Evolutionary conservation across 2,329 filamentous ascomycete genomes (phyloP), one percentile per base, ranked within the genome.

Genomic region (Hyphodiscus sp.): DNA sequence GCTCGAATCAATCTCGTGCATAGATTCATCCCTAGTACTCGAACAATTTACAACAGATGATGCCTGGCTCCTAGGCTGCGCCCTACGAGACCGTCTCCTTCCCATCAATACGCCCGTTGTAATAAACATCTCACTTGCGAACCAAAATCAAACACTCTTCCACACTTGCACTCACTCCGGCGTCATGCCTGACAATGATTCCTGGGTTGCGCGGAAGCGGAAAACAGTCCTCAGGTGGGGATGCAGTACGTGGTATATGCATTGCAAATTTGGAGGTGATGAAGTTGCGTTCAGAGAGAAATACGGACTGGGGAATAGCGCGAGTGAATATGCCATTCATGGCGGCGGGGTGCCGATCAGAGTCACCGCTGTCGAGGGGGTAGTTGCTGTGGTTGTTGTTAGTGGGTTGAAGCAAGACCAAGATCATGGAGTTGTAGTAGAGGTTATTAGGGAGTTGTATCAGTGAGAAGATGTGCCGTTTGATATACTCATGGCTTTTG

Each of bases 401-500:
- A 87, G 83, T 64, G 89, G 88, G 4, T 68, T 92, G 68, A 86
- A 83, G 73, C 85, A 91, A 69, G 76, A 87, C 62, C 80, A 91
- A 71, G 87, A 91, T 68, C 89, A 94, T 69, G 82, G 81, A 9
- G 80, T 91, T 41, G 82, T 92, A 64, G 78, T 87, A 0, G 85
- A 91, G 56, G 63, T 64, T 45, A 67, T 67, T 45, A 54, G 53
- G 20, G 62, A 65, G 38, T 52, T 64, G 51, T 62, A 60, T 50
- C 59, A 58, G 54, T 61, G 33, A 38, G 11, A 38, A 5, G 33
- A n/a, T 15, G 33, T 2, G 2, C 11, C 2, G 33, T 38, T 6
- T 13, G 33, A 26, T 26, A 26, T 26, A 26, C 8, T 26, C 4
- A 26, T 26, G 4, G 23, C 3, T 26, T 26, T 8, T 26, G 23